These are phyloP conservation scores for Leccinum huronense DNA, from an alignment of 1,284 basidiomycete species.

Conservation along the genomic window DNA sequence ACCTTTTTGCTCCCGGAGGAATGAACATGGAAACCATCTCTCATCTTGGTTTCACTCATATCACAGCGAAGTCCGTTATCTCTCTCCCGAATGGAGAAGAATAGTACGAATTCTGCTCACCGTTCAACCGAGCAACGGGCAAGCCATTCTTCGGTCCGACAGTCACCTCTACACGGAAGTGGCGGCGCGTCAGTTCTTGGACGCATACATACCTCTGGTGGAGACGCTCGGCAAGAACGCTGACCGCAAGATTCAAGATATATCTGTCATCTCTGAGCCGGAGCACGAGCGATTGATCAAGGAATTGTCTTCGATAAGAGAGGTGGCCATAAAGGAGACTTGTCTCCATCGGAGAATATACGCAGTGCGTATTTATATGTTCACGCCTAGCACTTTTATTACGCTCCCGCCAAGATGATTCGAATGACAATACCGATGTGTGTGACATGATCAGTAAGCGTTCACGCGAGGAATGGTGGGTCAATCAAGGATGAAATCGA, in stretches of 20 bases:
- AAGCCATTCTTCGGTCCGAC: slow-evolving; percentile 30
- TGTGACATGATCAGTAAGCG: too few species aligned
- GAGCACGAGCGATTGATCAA: slow-evolving; percentile 30
- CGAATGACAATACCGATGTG: too few species aligned
- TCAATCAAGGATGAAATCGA: too few species aligned
- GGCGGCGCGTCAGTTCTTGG: slow-evolving; percentile 31
- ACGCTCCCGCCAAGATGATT: too few species aligned
- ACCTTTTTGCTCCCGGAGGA: slow-evolving; percentile 31
- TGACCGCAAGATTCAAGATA: slow-evolving; percentile 25
- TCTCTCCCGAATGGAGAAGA: slow-evolving; percentile 32
- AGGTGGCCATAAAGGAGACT: slow-evolving; percentile 17
- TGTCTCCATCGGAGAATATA: slow-evolving; percentile 20
- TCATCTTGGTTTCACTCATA: slow-evolving; percentile 21
- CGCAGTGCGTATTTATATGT: too few species aligned
- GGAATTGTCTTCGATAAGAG: slow-evolving; percentile 24
- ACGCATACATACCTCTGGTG: slow-evolving; percentile 30
- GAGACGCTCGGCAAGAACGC: slow-evolving; percentile 26
- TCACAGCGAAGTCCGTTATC: slow-evolving; percentile 20
- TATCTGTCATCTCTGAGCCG: slow-evolving; percentile 26
- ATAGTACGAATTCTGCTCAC: slow-evolving; percentile 33
- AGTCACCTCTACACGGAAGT: slow-evolving; percentile 31
- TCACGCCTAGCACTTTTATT: too few species aligned
- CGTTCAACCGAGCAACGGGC: slow-evolving; percentile 26
- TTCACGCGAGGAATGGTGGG: too few species aligned
- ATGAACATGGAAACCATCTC: slow-evolving; percentile 22